phyloP scores from a whole-genome alignment of 2,329 filamentous ascomycete genomes.

The Alternaria metachromatica region DNA sequence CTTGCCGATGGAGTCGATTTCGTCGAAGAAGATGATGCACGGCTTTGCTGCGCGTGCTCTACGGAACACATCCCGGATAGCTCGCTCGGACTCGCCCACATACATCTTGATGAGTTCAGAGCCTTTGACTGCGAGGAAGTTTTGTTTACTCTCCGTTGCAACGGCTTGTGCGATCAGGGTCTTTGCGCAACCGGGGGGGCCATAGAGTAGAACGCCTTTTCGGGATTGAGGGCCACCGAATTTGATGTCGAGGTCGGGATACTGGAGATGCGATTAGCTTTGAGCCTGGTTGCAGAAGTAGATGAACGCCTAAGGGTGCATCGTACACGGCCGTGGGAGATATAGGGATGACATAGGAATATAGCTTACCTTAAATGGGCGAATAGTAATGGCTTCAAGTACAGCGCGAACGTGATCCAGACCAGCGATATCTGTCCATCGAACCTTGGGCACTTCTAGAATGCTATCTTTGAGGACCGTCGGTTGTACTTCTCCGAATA shows the following conservation, averaged over 20 bases:
- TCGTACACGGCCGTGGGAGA: neutral
- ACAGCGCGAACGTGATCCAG: conserved; percentile 74
- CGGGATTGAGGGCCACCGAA: conserved; percentile 57
- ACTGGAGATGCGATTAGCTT: conserved; percentile 26
- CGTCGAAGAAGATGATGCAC: conserved; percentile 95
- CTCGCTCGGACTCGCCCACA: conserved; percentile 90
- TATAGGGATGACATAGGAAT: no score
- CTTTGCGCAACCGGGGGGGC: conserved; percentile 93
- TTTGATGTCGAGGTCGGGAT: conserved; percentile 44
- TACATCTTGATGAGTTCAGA: conserved; percentile 96
- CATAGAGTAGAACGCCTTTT: conserved; percentile 88
- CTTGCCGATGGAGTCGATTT: conserved; percentile 85
- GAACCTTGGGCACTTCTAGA: conserved; percentile 83
- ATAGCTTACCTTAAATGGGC: conserved; percentile 60
- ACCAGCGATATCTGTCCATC: conserved; percentile 88
- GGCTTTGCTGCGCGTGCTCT: conserved; percentile 85
- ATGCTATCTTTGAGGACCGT: conserved; percentile 90
- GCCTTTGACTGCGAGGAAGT: conserved; percentile 94
- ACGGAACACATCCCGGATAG: conserved; percentile 82
- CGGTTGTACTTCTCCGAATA: conserved; percentile 73
- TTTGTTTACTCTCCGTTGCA: conserved; percentile 87
- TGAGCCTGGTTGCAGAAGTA: neutral
- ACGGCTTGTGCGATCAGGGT: conserved; percentile 90
- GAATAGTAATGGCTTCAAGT: conserved; percentile 64
- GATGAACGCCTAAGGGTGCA: neutral